Conservation (phyloP, 805 yeast genomes). For the Ogataea salicorniae region DNA sequence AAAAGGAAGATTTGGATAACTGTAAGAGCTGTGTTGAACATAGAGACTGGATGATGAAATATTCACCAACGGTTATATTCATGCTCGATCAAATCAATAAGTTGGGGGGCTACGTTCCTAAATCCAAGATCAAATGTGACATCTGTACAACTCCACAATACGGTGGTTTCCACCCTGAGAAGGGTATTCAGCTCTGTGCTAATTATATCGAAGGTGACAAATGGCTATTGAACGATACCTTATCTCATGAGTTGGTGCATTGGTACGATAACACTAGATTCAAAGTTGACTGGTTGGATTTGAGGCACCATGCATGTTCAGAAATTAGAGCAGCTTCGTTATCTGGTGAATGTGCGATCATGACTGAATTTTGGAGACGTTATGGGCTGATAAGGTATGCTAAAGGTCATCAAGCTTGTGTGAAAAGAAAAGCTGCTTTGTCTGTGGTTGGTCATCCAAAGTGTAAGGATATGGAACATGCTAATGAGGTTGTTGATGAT, state of each 20-base stretch:
- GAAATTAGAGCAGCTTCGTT: constrained; percentile 91
- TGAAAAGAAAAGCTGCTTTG: constrained; percentile 78
- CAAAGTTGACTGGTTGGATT: constrained; percentile 76
- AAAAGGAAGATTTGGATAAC: constrained; percentile 26
- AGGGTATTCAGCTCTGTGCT: constrained; percentile 83
- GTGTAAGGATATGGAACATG: constrained; percentile 68
- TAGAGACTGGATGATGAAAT: constrained; percentile 72
- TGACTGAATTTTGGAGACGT: constrained; percentile 63
- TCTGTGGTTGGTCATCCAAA: constrained; percentile 84
- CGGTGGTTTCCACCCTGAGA: constrained; percentile 91
- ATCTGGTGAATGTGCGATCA: constrained; percentile 91
- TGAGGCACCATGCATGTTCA: constrained; percentile 94
- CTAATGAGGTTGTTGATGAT: constrained; percentile 71
- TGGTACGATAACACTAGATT: constrained; percentile 89
- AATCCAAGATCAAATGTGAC: constrained; percentile 64
- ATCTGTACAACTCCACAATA: constrained; percentile 77
- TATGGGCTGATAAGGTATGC: constrained; percentile 29
- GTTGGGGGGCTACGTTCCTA: constrained; percentile 46
- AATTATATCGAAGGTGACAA: constrained; percentile 61
- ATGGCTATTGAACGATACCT: constrained; percentile 83
- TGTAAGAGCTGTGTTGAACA: constrained; percentile 70
- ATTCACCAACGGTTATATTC: constrained; percentile 81
- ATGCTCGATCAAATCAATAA: constrained; percentile 80
- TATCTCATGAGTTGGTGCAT: constrained; percentile 90
- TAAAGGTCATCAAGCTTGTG: constrained; percentile 87